Evolutionary conservation across 768 basidiomycete species (phyloP).

Genomic region (Termitomyces bulborhizus): DNA sequence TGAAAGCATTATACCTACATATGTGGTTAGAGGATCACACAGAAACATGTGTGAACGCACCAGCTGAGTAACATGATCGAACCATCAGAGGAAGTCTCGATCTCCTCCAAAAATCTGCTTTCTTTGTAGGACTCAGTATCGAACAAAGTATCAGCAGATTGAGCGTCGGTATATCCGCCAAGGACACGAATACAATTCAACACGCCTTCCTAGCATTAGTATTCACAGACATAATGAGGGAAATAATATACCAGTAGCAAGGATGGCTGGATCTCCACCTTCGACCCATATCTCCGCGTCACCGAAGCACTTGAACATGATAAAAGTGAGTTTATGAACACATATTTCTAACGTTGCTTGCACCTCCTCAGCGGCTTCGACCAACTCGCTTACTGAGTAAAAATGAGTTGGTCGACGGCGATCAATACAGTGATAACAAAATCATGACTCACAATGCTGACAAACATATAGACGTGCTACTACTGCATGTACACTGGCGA

Average conservation of each 20-base stretch:
- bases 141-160: constrained; percentile 46
- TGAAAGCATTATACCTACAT: constrained; percentile 59
- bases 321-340: neutral
- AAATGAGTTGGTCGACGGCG: constrained; percentile 1
- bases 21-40: neutral
- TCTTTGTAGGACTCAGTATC: constrained; percentile 59
- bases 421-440: neutral
- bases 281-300: constrained; percentile 55
- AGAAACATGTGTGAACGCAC: constrained; percentile 25
- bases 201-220: constrained; percentile 29
- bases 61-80: constrained; percentile 51
- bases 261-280: constrained; percentile 42
- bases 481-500: constrained; percentile 50
- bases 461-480: constrained; percentile 52
- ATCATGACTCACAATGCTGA: constrained; percentile 47
- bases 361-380: constrained; percentile 58
- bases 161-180: constrained; percentile 50
- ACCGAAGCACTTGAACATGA: constrained; percentile 37
- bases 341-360: constrained; percentile 1
- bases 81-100: constrained; percentile 40
- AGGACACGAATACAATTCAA: constrained; percentile 60
- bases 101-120: constrained; percentile 39
- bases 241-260: constrained; percentile 42
- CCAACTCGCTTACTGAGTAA: constrained; percentile 48
- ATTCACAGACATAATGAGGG: neutral